Evolutionary conservation across 1,284 basidiomycete genomes (phyloP).

Genomic region (Paramarasmius palmivorus): DNA sequence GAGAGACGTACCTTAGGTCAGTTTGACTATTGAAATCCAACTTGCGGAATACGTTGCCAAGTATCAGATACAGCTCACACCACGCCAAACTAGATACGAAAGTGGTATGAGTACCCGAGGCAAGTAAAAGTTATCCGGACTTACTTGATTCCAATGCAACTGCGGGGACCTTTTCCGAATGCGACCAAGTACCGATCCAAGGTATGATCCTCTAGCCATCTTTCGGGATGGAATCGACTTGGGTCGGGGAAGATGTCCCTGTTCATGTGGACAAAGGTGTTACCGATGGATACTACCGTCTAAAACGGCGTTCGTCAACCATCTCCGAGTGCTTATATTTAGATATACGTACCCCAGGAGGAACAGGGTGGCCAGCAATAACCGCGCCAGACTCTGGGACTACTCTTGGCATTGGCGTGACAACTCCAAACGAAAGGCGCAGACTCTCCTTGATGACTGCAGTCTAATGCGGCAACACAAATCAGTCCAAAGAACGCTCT

Average conservation of each 20-base stretch:
- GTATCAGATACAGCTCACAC: neutral
- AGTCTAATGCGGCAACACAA: neutral
- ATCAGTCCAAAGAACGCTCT: neutral
- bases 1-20: neutral
- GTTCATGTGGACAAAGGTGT: slow-evolving; percentile 22
- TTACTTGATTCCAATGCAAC: neutral
- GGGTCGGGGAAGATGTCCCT: slow-evolving; percentile 24
- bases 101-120: too few species aligned
- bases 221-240: slow-evolving; percentile 27
- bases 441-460: slow-evolving; percentile 1
- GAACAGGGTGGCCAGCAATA: neutral
- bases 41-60: neutral
- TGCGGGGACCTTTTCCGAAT: neutral
- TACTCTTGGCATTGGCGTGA: neutral
- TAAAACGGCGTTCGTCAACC: slow-evolving; percentile 5
- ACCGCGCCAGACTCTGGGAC: neutral
- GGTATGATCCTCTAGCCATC: slow-evolving; percentile 22
- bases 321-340: neutral
- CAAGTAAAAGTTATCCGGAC: neutral
- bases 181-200: neutral
- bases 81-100: neutral
- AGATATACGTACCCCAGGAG: neutral
- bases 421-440: neutral
- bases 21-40: neutral
- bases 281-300: slow-evolving; percentile 24